Base-by-base conservation (phyloP, 768 basidiomycete species). In the Lepiota brunneoincarnata region DNA sequence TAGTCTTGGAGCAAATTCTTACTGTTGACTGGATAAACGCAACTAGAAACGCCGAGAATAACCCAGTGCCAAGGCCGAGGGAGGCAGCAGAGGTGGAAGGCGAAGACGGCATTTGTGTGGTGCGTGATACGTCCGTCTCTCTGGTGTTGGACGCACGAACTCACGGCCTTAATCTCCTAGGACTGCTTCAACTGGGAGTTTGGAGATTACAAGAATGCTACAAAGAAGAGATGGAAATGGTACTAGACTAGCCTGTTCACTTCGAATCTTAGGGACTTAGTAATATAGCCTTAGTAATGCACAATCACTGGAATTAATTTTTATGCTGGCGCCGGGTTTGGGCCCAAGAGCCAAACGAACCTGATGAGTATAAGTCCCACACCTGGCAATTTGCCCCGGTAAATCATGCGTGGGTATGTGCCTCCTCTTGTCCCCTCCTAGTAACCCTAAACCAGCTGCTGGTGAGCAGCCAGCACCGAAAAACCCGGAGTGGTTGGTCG, bases 171-270 rank as follows among this genome's bases (percentile, higher is more conserved):
- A 12, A 50, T 37, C 50, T 49, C 15, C n/a, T 43, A 89, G 86
- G 88, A 90, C 59, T 90, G 88, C 63, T 88, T 75, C 58, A 81
- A 74, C 59, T 89, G 88, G 88, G 83, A 88, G 54, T 89, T 73
- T 63, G 84, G 72, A n/a, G 59, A 69, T 31, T 73, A 63, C 46
- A 68, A 66, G 59, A 69, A 72, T 54, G 23, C 55, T 4, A 56
- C 60, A 6, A 51, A 41, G 44, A 45, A 20, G 28, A 40, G 28
- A 10, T 48, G 53, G 53, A 40, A n/a, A 28, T 54, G 45, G 53
- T 54, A 41, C 24, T 39, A 11, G 9, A 23, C 20, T 20, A n/a
- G 15, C 45, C 18, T 31, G 6, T 43, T 51, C 14, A 34, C 31
- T 31, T n/a, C n/a, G n/a, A n/a, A n/a, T n/a, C n/a, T n/a, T n/a